Percentiles rank a stretch among this genome's conserved stretches.
Conservation (phyloP, 305 asterid species). For the Nicotiana rustica region DNA sequence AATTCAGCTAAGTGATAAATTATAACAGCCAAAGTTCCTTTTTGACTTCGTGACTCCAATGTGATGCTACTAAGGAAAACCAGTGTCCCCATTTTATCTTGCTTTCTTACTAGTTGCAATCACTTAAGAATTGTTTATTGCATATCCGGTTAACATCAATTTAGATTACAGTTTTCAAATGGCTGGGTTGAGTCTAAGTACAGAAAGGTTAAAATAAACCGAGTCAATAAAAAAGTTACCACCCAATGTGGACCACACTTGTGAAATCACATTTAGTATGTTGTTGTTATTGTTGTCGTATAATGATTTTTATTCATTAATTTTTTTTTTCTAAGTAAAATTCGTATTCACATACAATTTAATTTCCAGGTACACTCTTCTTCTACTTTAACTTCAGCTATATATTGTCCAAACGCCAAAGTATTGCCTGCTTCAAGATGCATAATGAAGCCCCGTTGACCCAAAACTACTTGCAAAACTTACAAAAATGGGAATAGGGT, state of each 20-base stretch:
- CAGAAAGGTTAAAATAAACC: not conserved
- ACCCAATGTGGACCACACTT: too few species aligned
- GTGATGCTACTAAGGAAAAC: slow-evolving; percentile 17
- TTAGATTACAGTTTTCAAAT: not conserved
- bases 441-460: not conserved
- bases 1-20: slow-evolving; percentile 23
- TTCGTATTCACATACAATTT: not conserved
- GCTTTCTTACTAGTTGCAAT: slow-evolving; percentile 5
- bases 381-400: too few species aligned
- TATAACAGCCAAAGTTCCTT: slow-evolving; percentile 30
- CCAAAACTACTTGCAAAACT: not conserved
- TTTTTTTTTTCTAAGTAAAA: not conserved
- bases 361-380: too few species aligned
- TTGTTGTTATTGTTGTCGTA: too few species aligned
- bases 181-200: too few species aligned
- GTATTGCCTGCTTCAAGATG: not conserved
- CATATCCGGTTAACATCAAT: slow-evolving; percentile 12
- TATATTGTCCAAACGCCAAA: not conserved
- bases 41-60: slow-evolving; percentile 29
- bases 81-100: not conserved
- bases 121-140: not conserved
- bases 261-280: too few species aligned
- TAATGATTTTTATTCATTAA: not conserved
- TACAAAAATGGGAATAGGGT: not conserved
- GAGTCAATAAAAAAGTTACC: not conserved